Percentiles rank a stretch among this genome's conserved stretches.
Evolutionary conservation across 331 rosid genomes (phyloP).

Genomic region (Malus hybrid): DNA sequence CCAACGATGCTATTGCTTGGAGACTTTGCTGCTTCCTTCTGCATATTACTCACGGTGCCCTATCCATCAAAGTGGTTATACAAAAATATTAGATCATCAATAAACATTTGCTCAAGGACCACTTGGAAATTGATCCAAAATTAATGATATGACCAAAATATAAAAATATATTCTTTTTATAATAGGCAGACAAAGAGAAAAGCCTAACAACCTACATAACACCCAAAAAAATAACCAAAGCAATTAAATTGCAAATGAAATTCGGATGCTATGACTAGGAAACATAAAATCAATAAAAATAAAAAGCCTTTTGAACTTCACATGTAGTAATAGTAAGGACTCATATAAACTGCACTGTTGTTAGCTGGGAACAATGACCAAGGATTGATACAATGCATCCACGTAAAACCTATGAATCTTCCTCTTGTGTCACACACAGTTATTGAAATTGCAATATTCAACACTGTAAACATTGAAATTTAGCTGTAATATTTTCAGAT

Average conservation of each 20-base stretch:
- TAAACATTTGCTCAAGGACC: neutral
- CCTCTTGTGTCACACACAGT: neutral
- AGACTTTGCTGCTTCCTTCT: slow-evolving; percentile 40
- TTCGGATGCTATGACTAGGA: neutral
- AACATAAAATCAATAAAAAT: neutral
- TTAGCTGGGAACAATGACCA: neutral
- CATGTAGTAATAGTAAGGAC: neutral
- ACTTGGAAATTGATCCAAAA: neutral
- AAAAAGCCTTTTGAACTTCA: neutral
- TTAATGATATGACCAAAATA: neutral
- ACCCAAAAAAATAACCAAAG: neutral
- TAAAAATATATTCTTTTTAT: neutral
- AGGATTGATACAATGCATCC: neutral
- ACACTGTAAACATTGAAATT: neutral
- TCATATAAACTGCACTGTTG: neutral
- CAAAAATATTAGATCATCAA: neutral
- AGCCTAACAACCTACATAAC: neutral
- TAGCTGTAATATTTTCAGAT: neutral
- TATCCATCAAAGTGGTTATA: slow-evolving; percentile 25
- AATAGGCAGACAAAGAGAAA: neutral
- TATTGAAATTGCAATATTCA: neutral
- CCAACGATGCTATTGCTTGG: slow-evolving; percentile 22
- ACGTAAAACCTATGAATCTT: neutral
- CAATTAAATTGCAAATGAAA: neutral
- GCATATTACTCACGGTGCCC: slow-evolving; percentile 33